phyloP scores from a whole-genome alignment of 306 rosid genomes.

The Castanea sativa region DNA sequence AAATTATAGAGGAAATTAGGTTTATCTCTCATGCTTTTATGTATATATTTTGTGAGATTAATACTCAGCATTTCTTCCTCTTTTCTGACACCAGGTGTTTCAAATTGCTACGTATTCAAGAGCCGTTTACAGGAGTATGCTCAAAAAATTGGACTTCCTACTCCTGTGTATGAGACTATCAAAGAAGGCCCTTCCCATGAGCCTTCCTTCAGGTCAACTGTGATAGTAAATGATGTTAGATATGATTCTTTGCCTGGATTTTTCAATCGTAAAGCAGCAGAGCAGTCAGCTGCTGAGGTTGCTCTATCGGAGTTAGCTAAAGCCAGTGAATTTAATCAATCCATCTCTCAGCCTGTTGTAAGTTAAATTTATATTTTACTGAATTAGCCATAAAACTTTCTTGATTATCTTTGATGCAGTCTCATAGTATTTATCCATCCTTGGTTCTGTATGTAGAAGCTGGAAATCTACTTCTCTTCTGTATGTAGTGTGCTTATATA shows the following conservation, averaged over 20 bases:
- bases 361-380: conserved; percentile 31
- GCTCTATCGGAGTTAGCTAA: conserved; percentile 75
- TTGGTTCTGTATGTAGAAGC: background rate
- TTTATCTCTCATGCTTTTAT: background rate
- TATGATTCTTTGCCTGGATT: conserved; percentile 79
- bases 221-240: conserved; percentile 53
- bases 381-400: background rate
- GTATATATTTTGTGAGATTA: conserved; percentile 1
- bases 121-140: conserved; percentile 93
- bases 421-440: background rate
- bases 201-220: conserved; percentile 78
- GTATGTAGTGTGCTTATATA: background rate
- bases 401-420: background rate
- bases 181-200: conserved; percentile 94
- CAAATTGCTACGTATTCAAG: conserved; percentile 91
- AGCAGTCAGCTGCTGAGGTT: conserved; percentile 96
- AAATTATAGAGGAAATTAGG: background rate
- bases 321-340: conserved; percentile 47
- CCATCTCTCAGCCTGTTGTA: conserved; percentile 76
- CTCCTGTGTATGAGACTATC: conserved; percentile 88
- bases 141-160: conserved; percentile 67
- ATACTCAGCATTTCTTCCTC: background rate
- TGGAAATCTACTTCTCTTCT: background rate
- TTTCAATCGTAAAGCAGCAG: conserved; percentile 82
- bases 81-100: conserved; percentile 52